Base-by-base conservation (phyloP, 129 eudicot species). In the Silybum marianum region DNA sequence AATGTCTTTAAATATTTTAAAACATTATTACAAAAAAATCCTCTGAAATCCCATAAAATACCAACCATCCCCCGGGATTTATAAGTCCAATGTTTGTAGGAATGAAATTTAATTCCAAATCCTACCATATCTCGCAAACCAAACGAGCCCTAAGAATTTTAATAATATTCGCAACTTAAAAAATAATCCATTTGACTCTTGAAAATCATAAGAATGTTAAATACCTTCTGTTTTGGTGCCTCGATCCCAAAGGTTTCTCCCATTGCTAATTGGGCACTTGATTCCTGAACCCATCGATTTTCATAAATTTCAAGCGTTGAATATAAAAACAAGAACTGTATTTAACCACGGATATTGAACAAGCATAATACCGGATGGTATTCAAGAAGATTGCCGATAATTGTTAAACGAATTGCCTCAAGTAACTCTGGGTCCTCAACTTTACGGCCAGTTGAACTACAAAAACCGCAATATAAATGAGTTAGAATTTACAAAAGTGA, bases 331-430 rank as follows among this genome's bases (percentile, higher is more conserved):
- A 6, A 69, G 32, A 25, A 21, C 9, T 13, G 54, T 42, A 70
- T 25, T 81, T 14, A 38, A 84, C 78, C 66, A 74, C n/a, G n/a
- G 40, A 78, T 26, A 48, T 16, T 30, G 6, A 42, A 39, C 66
- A 14, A 74, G 65, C 65, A 40, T 12, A 66, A 34, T 92, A 92
- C 99, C 85, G 99, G 99, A 80, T 95, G 99, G 87, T 90, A 95
- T 84, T 91, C 82, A 25, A 92, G 94, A 87, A 95, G 66, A 81
- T 92, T 95, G 93, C 87, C 90, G 39, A 95, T 92, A 78, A 94
- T 89, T 38, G 97, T 94, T 90, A 94, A 84, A 73, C 98, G 98
- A 82, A 94, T 94, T 7, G 97, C 91, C 91, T 94, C 98, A 26
- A 94, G 91, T 87, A 94, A 75, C 84, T 94, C 98, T 9, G 97